Base-by-base conservation (phyloP, 345 rosid genomes). In the Firmiana major region DNA sequence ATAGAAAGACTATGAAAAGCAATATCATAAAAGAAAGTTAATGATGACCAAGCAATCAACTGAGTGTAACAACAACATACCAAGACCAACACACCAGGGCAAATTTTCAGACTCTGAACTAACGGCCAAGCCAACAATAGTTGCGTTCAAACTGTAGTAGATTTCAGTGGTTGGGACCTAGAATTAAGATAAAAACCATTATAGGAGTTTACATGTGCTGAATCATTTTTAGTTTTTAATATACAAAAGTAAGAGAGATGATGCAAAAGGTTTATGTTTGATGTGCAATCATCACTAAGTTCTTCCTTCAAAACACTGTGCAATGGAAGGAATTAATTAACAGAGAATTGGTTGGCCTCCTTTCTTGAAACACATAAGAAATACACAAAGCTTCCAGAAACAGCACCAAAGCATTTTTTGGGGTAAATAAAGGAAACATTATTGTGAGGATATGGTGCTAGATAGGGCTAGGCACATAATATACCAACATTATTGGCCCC, bases 81-180 rank as follows among this genome's bases (percentile, higher is more conserved):
- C 99, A 76, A 96, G 94, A 63, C 99, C 99, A 75, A 91, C 87
- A 80, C 91, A 93, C 80, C 79, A 79, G 67, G 97, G 94, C 59
- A 92, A 76, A 84, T 88, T 82, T 70, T 85, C 91, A 34, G 86
- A 83, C 77, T 80, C 88, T 28, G 89, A 82, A 84, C 91, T 89
- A 75, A 87, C 73, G 63, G 91, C 98, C 89, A 96, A 89, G 75
- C 99, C 99, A 74, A 96, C 97, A 82, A 93, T 86, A 74, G 93
- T 83, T 36, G 90, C 93, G 60, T 96, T 93, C 88, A 93, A 87
- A 83, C 98, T 87, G 84, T 91, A 91, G 82, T 84, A 92, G 36
- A 86, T 77, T 79, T 96, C 98, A 51, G 86, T 63, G 65, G 70
- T 63, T 62, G 93, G 89, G 72, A 91, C 93, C 99, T 93, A 84